Evolutionary conservation across 2,329 filamentous ascomycete genomes (phyloP), one percentile per base, ranked within the genome.

Genomic region (Fusarium xylarioides): DNA sequence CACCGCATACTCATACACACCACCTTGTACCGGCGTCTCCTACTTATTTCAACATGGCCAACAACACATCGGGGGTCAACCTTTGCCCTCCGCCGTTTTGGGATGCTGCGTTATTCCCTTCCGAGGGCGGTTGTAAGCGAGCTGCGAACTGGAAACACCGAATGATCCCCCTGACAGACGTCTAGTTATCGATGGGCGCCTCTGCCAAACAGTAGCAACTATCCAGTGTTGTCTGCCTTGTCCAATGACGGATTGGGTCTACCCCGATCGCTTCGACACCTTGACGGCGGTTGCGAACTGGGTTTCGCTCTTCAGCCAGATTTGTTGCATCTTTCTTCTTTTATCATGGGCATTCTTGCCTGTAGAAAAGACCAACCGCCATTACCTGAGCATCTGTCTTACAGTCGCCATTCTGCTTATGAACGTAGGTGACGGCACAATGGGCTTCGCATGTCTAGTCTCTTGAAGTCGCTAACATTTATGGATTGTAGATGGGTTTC

Each of bases 311-410:
- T 89, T 87, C 15, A 91, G 94, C 61, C 87, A 95, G 46, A 83
- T 92, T 53, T 90, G 92, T 76, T 92, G 93, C 69, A 78, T 91
- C 21, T 95, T 96, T 78, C 85, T 98, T 63, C 84, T 98, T 21
- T 57, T 93, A 11, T 97, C 94, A 11, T 98, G 95, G 87, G 84
- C 90, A 7, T 86, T 92, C 19, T 86, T 99, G 28, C 95, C 96
- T 0, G 90, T 94, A 30, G 94, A 97, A 77, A 95, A 94, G 85
- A 98, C 96, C 11, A 91, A 94, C 79, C 91, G 95, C 59, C 96
- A 99, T 81, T 98, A 98, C 79, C 86, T 99, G 42, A 98, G 93
- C 79, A 92, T 98, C 73, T 96, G 94, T 80, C 86, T 98, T 57
- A 92, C 93, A 10, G 82, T 93, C 49, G 93, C 90, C 9, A 90